Base-by-base conservation (phyloP, 2,329 filamentous ascomycete species). In the Trichoderma guizhouense region DNA sequence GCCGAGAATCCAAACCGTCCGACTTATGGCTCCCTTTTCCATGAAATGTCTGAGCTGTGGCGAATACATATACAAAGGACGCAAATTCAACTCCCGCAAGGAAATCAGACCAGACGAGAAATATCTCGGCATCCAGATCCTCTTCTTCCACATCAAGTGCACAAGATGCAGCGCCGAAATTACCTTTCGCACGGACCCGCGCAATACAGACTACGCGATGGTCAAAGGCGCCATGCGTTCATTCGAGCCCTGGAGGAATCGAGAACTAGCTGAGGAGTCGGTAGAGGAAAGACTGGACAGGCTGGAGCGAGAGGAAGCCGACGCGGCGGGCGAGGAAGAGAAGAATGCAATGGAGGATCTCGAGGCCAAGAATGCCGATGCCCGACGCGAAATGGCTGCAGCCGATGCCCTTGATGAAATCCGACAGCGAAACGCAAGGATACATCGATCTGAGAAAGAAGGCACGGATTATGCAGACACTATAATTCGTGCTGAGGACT, bases 361-460 rank as follows among this genome's bases (percentile, higher is more conserved):
- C 61, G 96, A 99, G 83, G 91, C 92, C 74, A 98, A 98, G 84
- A 97, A 95, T 70, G 84, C 92, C 26, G 96, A 99, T 80, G 95
- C 95, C 1, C 95, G 96, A 84, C 88, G 92, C 53, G 96, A 99
- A 82, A 99, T 99, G 95, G 93, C 93, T 21, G 93, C 98, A 58
- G 96, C 96, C 2, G 96, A 99, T 84, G 95, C 95, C 8, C 84
- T 99, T 70, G 96, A 99, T 81, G 95, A 98, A 83, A 98, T 99
- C 71, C 87, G 95, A 71, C 95, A 93, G 67, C 86, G 95, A 74
- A 99, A 99, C 83, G 96, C 96, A 8, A 87, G 94, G 74, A 90
- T 96, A 64, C 93, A 97, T 81, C 87, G 92, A 74, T 92, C 91
- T 9, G 89, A 90, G 71, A 89, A 90, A 77, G 90, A 93, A 73